These are phyloP conservation scores for Moesziomyces sp. DNA, from an alignment of 1,284 basidiomycete species.

Conservation along the genomic window DNA sequence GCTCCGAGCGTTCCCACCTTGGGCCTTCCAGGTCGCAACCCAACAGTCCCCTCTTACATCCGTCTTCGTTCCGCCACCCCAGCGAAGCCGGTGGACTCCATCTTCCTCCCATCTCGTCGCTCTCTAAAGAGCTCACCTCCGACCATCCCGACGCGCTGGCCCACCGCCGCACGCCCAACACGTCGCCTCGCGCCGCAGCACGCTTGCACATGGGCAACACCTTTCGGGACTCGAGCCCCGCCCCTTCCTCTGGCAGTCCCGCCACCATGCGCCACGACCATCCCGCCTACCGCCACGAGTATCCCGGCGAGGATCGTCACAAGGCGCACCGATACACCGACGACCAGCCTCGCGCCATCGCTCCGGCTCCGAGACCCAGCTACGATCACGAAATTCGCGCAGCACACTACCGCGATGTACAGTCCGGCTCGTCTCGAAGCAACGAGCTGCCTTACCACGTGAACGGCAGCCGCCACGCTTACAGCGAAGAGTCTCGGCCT, in stretches of 20 bases:
- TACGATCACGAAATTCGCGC: slow-evolving; percentile 28
- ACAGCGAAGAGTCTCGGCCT: slow-evolving; percentile 9
- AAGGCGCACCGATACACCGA: slow-evolving; percentile 31
- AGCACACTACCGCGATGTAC: slow-evolving; percentile 12
- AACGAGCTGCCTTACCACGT: slow-evolving; percentile 23
- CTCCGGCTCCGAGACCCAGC: slow-evolving; percentile 22
- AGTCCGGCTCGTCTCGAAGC: slow-evolving; percentile 9
- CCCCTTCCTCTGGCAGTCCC: slow-evolving; percentile 34
- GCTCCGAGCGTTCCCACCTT: slow-evolving; percentile 39
- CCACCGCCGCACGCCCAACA: slow-evolving; percentile 34
- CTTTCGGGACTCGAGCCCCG: slow-evolving; percentile 41
- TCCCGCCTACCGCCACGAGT: slow-evolving; percentile 28
- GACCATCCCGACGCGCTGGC: slow-evolving; percentile 30
- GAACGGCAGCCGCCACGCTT: slow-evolving; percentile 15
- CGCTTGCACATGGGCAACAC: slow-evolving; percentile 48
- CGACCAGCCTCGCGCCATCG: slow-evolving; percentile 32
- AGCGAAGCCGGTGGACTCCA: slow-evolving; percentile 27
- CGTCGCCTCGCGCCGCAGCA: slow-evolving; percentile 32
- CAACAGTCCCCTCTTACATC: slow-evolving; percentile 38
- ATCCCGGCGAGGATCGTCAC: slow-evolving; percentile 27
- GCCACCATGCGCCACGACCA: slow-evolving; percentile 40
- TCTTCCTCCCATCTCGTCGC: slow-evolving; percentile 44
- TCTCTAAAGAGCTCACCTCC: slow-evolving; percentile 34
- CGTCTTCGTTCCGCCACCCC: slow-evolving; percentile 36
- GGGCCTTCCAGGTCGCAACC: slow-evolving; percentile 45